Evolutionary conservation across 768 basidiomycete genomes (phyloP).

Genomic region (Amanita fuliginea): DNA sequence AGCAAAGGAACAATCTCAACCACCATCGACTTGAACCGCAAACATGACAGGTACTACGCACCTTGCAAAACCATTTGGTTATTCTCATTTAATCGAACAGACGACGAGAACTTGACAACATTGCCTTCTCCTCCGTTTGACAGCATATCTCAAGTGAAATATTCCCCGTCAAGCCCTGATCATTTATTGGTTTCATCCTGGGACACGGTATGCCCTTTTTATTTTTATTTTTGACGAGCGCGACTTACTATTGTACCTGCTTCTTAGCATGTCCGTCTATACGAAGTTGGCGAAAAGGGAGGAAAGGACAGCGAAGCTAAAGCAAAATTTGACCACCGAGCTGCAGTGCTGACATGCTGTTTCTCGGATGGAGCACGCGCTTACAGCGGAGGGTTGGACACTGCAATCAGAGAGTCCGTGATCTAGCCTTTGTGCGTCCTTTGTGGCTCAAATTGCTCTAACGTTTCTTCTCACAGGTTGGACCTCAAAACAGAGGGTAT

Average conservation of each 20-base stretch:
- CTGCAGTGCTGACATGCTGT: conserved; percentile 75
- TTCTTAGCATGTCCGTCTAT: conserved; percentile 25
- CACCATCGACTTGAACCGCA: neutral
- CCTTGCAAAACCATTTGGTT: neutral
- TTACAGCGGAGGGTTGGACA: conserved; percentile 84
- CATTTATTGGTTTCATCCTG: conserved; percentile 80
- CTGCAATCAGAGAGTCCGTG: conserved; percentile 70
- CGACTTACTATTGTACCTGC: neutral
- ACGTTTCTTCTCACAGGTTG: conserved; percentile 34
- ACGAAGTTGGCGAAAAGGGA: conserved; percentile 53
- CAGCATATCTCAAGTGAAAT: conserved; percentile 71
- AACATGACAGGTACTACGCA: conserved; percentile 2
- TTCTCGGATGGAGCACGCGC: conserved; percentile 61
- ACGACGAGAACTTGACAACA: neutral
- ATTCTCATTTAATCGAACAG: neutral
- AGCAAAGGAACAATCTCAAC: neutral
- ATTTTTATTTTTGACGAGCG: conserved; percentile 5
- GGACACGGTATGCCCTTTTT: conserved; percentile 51
- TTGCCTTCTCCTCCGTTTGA: conserved; percentile 64
- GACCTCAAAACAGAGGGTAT: conserved; percentile 68
- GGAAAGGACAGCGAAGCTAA: conserved; percentile 52
- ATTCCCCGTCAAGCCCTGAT: conserved; percentile 70
- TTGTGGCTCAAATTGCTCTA: neutral
- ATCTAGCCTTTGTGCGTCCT: conserved; percentile 1
- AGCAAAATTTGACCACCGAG: conserved; percentile 81